Percentiles rank a stretch among this genome's conserved stretches.
These are phyloP conservation scores for Monilinia laxa DNA, from an alignment of 2,329 filamentous ascomycete genomes.

Conservation along the genomic window DNA sequence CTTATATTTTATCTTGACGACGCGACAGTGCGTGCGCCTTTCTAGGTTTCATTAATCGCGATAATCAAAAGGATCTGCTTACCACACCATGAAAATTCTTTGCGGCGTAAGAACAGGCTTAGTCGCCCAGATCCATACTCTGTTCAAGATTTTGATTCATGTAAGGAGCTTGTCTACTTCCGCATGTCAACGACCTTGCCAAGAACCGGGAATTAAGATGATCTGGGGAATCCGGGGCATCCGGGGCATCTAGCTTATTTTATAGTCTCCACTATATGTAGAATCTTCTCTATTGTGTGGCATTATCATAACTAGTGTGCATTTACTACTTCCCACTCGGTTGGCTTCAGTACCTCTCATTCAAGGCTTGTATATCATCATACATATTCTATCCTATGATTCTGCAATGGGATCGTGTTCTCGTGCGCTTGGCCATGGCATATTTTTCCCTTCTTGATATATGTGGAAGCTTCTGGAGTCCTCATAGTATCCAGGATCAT, in stretches of 20 bases:
- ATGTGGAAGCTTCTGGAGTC: fast-evolving
- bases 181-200: neutral
- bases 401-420: neutral
- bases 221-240: neutral
- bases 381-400: neutral
- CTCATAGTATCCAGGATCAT: neutral
- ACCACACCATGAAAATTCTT: neutral
- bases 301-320: too few species aligned
- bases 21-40: neutral
- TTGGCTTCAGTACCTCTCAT: too few species aligned
- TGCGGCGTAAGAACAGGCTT: neutral
- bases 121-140: neutral
- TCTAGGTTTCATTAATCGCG: neutral
- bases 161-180: too few species aligned
- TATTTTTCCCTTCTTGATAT: neutral
- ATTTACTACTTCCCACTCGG: neutral
- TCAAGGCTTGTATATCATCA: too few species aligned
- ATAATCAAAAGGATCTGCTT: neutral
- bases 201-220: neutral
- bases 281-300: neutral
- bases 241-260: neutral
- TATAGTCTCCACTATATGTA: neutral
- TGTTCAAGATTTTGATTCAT: neutral
- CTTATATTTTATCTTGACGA: too few species aligned
- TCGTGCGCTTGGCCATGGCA: neutral